phyloP scores from a whole-genome alignment of 2,329 filamentous ascomycete species.

The Trichoderma simmonsii region DNA sequence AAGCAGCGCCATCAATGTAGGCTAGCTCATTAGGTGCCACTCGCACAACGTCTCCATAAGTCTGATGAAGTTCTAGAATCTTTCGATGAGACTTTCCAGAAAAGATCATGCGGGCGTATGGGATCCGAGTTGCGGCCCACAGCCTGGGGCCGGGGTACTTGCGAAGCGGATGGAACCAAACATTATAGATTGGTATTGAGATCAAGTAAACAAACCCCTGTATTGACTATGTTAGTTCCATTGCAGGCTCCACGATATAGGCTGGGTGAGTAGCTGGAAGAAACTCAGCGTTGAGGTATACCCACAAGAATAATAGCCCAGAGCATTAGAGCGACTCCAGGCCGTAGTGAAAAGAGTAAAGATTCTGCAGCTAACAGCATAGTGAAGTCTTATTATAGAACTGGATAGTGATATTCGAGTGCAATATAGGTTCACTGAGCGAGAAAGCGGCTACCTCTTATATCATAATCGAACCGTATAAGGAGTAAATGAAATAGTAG shows the following conservation, averaged over 20 bases:
- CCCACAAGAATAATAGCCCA: background rate
- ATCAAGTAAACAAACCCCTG: background rate
- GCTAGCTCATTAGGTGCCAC: conserved; percentile 9
- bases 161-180: conserved; percentile 18
- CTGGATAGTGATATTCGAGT: background rate
- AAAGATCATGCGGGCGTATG: background rate
- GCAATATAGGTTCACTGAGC: background rate
- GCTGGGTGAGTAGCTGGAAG: background rate
- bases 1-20: conserved; percentile 7
- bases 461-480: background rate
- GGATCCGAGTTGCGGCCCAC: conserved; percentile 2
- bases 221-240: background rate
- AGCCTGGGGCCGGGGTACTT: conserved; percentile 9
- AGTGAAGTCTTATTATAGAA: background rate
- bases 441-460: background rate
- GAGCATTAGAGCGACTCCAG: background rate
- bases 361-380: background rate
- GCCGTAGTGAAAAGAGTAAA: background rate
- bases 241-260: background rate
- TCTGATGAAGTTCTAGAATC: background rate
- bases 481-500: background rate
- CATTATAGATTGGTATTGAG: conserved; percentile 10
- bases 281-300: background rate
- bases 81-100: background rate
- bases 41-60: conserved; percentile 11